A percentile compares a stretch with the other conserved stretches of the same genome.
Evolutionary conservation across 2,329 filamentous ascomycete genomes (phyloP).

Genomic region (Bipolaris victoriae): DNA sequence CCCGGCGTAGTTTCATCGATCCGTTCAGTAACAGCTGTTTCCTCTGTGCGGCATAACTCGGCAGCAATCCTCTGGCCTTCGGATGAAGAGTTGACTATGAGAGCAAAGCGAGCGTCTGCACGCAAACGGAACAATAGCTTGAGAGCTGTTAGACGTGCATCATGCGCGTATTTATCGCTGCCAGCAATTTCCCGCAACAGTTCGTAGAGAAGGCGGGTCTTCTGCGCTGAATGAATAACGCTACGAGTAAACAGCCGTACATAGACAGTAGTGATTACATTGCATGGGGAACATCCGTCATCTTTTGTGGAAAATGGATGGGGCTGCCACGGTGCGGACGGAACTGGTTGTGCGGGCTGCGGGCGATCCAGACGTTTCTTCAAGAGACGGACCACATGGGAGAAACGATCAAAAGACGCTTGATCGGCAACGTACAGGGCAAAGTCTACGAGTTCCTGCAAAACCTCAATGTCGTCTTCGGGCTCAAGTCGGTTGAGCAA

Average conservation of each 20-base stretch:
- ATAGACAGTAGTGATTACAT: slow-evolving; percentile 73
- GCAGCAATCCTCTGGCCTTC: slow-evolving; percentile 77
- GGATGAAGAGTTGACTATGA: slow-evolving; percentile 72
- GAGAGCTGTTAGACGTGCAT: slow-evolving; percentile 48
- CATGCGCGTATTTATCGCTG: slow-evolving; percentile 39
- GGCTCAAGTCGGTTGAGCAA: slow-evolving; percentile 66
- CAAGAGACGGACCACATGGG: slow-evolving; percentile 54
- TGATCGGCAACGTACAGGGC: slow-evolving; percentile 68
- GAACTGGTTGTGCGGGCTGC: slow-evolving; percentile 23
- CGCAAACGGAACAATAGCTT: slow-evolving; percentile 74
- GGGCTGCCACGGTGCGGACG: slow-evolving; percentile 24
- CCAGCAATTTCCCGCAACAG: slow-evolving; percentile 44
- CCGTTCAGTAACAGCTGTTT: slow-evolving; percentile 55
- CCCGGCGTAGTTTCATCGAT: slow-evolving; percentile 46
- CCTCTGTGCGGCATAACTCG: slow-evolving; percentile 69
- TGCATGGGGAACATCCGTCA: slow-evolving; percentile 61
- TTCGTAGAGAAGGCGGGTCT: slow-evolving; percentile 60
- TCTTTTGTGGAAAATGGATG: slow-evolving; percentile 22
- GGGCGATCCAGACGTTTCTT: slow-evolving; percentile 37
- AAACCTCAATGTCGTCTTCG: slow-evolving; percentile 69
- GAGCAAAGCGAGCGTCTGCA: slow-evolving; percentile 78
- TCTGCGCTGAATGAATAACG: slow-evolving; percentile 69
- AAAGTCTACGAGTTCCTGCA: slow-evolving; percentile 69
- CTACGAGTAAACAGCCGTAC: slow-evolving; percentile 77
- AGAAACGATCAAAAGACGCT: slow-evolving; percentile 65